phyloP scores from a whole-genome alignment of 1,284 basidiomycete species.

The Schizophyllum amplum region DNA sequence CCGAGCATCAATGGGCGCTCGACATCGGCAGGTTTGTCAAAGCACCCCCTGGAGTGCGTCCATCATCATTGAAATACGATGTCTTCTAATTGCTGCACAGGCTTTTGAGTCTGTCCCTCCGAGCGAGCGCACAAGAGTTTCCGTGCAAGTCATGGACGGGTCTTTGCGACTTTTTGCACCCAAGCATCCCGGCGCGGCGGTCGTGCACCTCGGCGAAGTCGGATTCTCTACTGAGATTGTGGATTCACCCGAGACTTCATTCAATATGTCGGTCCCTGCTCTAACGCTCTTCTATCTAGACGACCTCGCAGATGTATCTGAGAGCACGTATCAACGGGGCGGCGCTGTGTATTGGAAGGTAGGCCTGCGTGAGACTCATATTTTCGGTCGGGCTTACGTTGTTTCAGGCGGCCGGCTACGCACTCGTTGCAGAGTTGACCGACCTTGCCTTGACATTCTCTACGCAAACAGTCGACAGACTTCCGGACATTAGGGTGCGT shows the following conservation, averaged over 20 bases:
- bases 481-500: slow-evolving; percentile 33
- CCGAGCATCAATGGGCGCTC: slow-evolving; percentile 57
- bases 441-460: slow-evolving; percentile 37
- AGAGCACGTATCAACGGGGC: slow-evolving; percentile 15
- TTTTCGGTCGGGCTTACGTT: too few species aligned
- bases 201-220: slow-evolving; percentile 58
- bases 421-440: slow-evolving; percentile 53
- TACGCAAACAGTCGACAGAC: slow-evolving; percentile 21
- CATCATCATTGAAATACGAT: slow-evolving; percentile 1
- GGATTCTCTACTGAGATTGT: slow-evolving; percentile 66
- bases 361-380: slow-evolving; percentile 18
- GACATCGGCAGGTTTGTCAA: slow-evolving; percentile 68
- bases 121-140: slow-evolving; percentile 75
- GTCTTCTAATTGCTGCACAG: slow-evolving; percentile 25
- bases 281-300: slow-evolving; percentile 59
- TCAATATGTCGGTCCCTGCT: slow-evolving; percentile 41
- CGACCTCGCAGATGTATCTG: slow-evolving; percentile 32
- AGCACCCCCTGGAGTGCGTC: slow-evolving; percentile 79
- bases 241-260: slow-evolving; percentile 49
- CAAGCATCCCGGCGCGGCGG: slow-evolving; percentile 53
- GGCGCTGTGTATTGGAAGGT: slow-evolving; percentile 68
- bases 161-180: slow-evolving; percentile 60
- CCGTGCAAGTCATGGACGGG: slow-evolving; percentile 59
- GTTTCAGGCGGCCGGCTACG: slow-evolving; percentile 57
- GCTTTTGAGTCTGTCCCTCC: slow-evolving; percentile 93